Evolutionary conservation across 305 asterid species (phyloP), one percentile per base, ranked within the genome.

Genomic region (Ilex paraguariensis): DNA sequence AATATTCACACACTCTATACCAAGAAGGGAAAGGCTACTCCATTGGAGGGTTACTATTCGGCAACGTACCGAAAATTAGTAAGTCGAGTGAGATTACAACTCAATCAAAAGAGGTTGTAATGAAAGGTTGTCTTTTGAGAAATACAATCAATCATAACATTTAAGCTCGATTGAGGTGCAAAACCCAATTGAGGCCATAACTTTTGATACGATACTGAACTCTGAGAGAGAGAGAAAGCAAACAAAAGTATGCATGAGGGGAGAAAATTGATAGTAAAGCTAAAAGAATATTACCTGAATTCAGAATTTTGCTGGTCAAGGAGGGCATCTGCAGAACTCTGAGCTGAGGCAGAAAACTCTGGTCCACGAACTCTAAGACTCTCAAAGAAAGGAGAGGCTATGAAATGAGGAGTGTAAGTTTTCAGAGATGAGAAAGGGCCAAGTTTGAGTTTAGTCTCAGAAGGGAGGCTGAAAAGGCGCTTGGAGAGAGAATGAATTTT

Each of bases 371-470:
- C 91, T 13, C 83, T 73, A 16, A 88, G 74, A 56, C 89, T 85
- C 73, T 88, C 96, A 5, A 63, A 85, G 80, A 78, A 88, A 68
- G 91, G 96, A 10, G 96, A 88, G 59, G 91, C 96, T 13, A 88
- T 88, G 69, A 85, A 85, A 62, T 83, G 88, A 31, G 96, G 96
- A 67, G 96, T 88, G 50, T 85, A 88, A 16, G 92, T 79, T 60
- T 66, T 80, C 8, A 78, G 44, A 69, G 68, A 50, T 14, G 90
- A 84, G 36, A 66, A 77, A 50, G 90, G 90, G 40, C 96, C 93
- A 30, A 83, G 91, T 64, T 75, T 77, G 51, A 73, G 79, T 70
- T 85, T 88, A 68, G 78, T 82, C 58, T 83, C 82, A 39, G 76
- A 56, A 54, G 93, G 94, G 61, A 88, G 86, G 72, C 44, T 31